Base-by-base conservation (phyloP, 2,329 filamentous ascomycete species). In the Botrytis byssoidea region DNA sequence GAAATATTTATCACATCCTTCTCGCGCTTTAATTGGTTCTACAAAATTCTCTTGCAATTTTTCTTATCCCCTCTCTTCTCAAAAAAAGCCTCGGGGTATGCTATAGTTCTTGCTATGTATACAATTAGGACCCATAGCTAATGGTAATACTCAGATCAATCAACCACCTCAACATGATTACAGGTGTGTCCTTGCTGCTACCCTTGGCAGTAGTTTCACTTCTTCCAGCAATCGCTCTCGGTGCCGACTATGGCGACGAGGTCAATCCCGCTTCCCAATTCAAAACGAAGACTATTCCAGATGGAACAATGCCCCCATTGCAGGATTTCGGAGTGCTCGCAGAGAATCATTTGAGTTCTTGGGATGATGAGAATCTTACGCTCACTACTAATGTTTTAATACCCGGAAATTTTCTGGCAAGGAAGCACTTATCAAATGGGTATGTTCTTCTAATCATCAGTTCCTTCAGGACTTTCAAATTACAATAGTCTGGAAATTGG, bases 381-480 rank as follows among this genome's bases (percentile, higher is more conserved):
- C 46, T 77, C 4, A 74, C 60, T 16, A 72, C 70, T 18, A 64
- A 63, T 7, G 55, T 32, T 25, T 72, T 67, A 20, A 74, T 77
- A 12, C 73, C 70, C 2, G 76, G 75, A 1, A 46, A 73, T 18
- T 78, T 72, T 51, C 74, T 72, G 35, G 60, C 73, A 40, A 75
- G 76, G 55, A 55, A 73, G 22, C 59, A 63, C 4, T 68, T 74
- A 3, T 73, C 74, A 42, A 78, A 78, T 59, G 77, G 76, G 75
- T 76, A 76, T 64, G 74, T 75, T 37, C 20, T 51, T 3, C 18
- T 4, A 40, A 25, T 61, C 60, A 22, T 63, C 67, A 32, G 14
- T 8, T 29, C n/a, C 8, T 32, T 29, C 14, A 9, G 6, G 14
- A 4, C 9, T 18, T 18, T 57, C 3, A 10, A 55, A 8, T 18